Evolutionary conservation across 495 filamentous ascomycete genomes (phyloP).

Genomic region (Penicillium macrosclerotiorum): DNA sequence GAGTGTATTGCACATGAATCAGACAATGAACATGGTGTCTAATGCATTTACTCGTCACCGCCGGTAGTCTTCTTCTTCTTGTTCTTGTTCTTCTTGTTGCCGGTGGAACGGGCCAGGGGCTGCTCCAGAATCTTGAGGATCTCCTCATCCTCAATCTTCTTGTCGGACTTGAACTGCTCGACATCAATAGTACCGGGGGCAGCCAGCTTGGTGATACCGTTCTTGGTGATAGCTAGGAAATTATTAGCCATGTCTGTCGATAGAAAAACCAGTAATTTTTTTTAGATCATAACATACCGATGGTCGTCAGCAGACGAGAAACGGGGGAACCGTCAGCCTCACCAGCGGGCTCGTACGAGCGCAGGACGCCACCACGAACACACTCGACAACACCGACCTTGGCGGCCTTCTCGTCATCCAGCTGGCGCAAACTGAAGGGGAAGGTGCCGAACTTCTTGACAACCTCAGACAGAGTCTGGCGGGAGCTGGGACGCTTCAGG

Average conservation of each 20-base stretch:
- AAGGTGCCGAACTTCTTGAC: slow-evolving; percentile 96
- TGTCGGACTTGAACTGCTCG: slow-evolving; percentile 81
- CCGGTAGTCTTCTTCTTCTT: slow-evolving; percentile 89
- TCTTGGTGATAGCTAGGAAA: slow-evolving; percentile 87
- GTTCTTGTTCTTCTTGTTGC: slow-evolving; percentile 70
- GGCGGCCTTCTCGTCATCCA: slow-evolving; percentile 93
- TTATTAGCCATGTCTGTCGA: slow-evolving; percentile 5
- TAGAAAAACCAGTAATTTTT: too few relatives aligned
- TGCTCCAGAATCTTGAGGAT: slow-evolving; percentile 89
- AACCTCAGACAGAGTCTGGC: slow-evolving; percentile 86
- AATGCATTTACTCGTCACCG: slow-evolving; percentile 54
- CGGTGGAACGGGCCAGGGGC: slow-evolving; percentile 72
- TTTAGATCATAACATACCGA: slow-evolving; percentile 74
- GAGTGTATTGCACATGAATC: slow-evolving; percentile 11
- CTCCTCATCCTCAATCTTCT: slow-evolving; percentile 96
- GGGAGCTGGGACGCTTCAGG: slow-evolving; percentile 87
- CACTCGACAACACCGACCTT: slow-evolving; percentile 97
- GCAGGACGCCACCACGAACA: slow-evolving; percentile 82
- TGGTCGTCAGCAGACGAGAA: slow-evolving; percentile 80
- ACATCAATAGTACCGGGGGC: slow-evolving; percentile 71
- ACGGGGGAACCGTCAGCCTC: slow-evolving; percentile 85
- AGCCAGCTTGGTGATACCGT: slow-evolving; percentile 82
- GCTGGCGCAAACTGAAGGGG: slow-evolving; percentile 95
- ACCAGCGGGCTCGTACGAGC: slow-evolving; percentile 92
- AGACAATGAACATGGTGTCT: slow-evolving; percentile 9